These are phyloP conservation scores for Chytriomyces hyalinus DNA, from an alignment of 192 early-diverging fungal species.

Conservation along the genomic window DNA sequence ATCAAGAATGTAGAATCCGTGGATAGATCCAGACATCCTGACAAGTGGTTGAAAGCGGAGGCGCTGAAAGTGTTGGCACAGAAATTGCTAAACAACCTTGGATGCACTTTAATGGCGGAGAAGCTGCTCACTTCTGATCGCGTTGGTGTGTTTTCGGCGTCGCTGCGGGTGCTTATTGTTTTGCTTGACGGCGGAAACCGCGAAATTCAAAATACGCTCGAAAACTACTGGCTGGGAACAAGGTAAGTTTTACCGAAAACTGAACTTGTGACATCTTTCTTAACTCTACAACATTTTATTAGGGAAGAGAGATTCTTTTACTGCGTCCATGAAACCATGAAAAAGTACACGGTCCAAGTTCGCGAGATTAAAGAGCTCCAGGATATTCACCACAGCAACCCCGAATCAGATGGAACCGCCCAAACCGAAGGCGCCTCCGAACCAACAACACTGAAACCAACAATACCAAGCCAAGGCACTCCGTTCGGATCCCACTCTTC, in stretches of 20 bases:
- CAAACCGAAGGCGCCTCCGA: not conserved
- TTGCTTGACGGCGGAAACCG: conserved; percentile 46
- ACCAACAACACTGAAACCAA: not conserved
- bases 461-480: not conserved
- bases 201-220: conserved; percentile 39
- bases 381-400: not conserved
- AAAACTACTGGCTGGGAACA: conserved; percentile 41
- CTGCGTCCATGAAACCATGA: conserved; percentile 43
- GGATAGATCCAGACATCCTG: conserved; percentile 25
- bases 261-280: conserved; percentile 18
- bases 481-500: not conserved
- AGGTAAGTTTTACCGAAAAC: conserved; percentile 30
- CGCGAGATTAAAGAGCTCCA: conserved; percentile 15
- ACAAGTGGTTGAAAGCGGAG: conserved; percentile 41
- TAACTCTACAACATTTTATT: conserved; percentile 10
- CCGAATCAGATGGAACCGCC: no score
- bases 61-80: conserved; percentile 18
- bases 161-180: conserved; percentile 36
- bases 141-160: conserved; percentile 14
- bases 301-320: conserved; percentile 50
- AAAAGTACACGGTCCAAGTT: conserved; percentile 26
- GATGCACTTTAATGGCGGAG: conserved; percentile 48
- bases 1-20: conserved; percentile 26
- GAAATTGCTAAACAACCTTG: conserved; percentile 39
- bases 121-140: conserved; percentile 33